These are phyloP conservation scores for Endothia cerciana DNA, from an alignment of 2,329 filamentous ascomycete genomes.

Conservation along the genomic window DNA sequence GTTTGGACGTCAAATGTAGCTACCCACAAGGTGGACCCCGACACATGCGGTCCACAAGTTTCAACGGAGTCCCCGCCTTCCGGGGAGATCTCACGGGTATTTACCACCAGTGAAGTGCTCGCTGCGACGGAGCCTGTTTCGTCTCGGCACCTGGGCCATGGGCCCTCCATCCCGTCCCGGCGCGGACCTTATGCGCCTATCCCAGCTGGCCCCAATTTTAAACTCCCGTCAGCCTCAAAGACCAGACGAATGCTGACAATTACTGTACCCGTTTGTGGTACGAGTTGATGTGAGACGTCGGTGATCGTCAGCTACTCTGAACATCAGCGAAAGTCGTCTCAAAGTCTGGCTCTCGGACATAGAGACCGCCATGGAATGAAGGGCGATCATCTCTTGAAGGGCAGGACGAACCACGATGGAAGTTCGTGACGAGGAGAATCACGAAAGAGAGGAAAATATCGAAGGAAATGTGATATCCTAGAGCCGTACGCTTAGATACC, in stretches of 20 bases:
- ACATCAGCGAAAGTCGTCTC: conserved; percentile 14
- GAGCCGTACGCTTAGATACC: background rate
- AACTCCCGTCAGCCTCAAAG: conserved; percentile 18
- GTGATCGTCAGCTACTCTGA: background rate
- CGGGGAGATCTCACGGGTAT: conserved; percentile 19
- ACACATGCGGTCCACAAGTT: conserved; percentile 9
- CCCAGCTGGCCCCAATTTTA: conserved; percentile 9
- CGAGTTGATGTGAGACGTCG: conserved; percentile 3
- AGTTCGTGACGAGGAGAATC: conserved; percentile 17
- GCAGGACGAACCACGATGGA: conserved; percentile 8
- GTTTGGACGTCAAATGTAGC: background rate
- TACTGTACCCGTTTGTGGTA: conserved; percentile 5
- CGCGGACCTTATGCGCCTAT: conserved; percentile 1
- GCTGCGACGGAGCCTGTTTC: conserved; percentile 28
- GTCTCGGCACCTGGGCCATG: conserved; percentile 18
- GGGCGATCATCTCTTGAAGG: background rate
- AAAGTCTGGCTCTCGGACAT: conserved; percentile 2
- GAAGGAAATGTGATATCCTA: too few relatives aligned
- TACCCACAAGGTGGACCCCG: background rate
- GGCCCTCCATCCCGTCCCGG: background rate
- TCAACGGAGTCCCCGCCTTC: conserved; percentile 20
- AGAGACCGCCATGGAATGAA: background rate
- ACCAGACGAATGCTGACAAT: conserved; percentile 22
- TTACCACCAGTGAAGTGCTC: conserved; percentile 13
- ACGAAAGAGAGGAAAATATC: conserved; percentile 16